Evolutionary conservation across 495 filamentous ascomycete genomes (phyloP).

Genomic region (Articulospora tetracladia): DNA sequence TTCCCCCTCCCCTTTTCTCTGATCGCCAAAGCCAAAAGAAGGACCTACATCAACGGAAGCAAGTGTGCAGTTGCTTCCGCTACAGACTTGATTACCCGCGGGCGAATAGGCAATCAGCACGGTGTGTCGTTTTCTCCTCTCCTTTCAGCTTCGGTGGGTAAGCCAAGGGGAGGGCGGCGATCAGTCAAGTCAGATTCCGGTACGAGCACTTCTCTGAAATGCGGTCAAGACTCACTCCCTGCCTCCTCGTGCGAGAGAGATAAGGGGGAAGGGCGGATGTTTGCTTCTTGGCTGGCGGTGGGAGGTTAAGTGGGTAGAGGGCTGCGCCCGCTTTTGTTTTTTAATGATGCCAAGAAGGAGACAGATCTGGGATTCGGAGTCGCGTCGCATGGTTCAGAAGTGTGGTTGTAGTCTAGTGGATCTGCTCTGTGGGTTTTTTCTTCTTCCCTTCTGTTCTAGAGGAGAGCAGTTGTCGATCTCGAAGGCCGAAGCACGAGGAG

Average conservation of each 20-base stretch:
- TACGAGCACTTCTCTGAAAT: neutral
- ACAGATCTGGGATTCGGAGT: neutral
- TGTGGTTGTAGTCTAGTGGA: too few relatives aligned
- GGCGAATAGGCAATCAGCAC: neutral
- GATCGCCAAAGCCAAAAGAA: neutral
- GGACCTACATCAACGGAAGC: neutral
- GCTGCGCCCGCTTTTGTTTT: constrained; percentile 10
- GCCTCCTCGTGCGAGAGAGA: neutral
- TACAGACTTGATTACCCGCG: neutral
- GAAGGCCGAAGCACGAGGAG: too few relatives aligned
- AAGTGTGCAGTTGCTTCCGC: neutral
- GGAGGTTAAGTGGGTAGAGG: neutral
- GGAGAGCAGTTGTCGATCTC: too few relatives aligned
- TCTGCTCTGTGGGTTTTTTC: too few relatives aligned
- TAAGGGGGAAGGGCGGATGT: neutral
- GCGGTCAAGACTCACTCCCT: neutral
- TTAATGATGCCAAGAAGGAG: constrained; percentile 8
- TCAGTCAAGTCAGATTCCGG: neutral
- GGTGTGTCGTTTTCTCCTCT: neutral
- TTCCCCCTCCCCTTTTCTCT: neutral
- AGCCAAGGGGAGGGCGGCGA: neutral
- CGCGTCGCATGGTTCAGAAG: too few relatives aligned
- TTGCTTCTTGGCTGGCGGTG: constrained; percentile 1
- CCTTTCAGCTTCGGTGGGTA: neutral
- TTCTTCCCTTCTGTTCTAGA: too few relatives aligned